Conservation (phyloP, 192 early-diverging fungal species). For the Dimargaris verticillata region DNA sequence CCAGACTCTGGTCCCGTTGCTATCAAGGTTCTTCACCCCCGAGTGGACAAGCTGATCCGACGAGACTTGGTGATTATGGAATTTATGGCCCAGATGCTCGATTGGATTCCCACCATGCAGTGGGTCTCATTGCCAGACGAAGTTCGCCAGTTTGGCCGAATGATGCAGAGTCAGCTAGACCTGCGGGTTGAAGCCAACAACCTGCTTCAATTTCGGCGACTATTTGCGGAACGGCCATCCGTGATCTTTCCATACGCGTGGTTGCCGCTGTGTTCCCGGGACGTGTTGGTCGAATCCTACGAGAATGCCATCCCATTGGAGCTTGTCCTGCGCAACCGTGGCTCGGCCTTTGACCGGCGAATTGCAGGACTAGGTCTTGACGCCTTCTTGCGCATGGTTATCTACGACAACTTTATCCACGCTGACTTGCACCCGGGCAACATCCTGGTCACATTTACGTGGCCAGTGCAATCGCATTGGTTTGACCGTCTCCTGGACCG, state of each 20-base stretch:
- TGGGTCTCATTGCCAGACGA: slow-evolving; percentile 86
- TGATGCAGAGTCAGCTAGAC: slow-evolving; percentile 88
- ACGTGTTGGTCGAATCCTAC: slow-evolving; percentile 75
- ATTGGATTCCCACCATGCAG: slow-evolving; percentile 54
- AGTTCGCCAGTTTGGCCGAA: slow-evolving; percentile 66
- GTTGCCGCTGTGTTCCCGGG: slow-evolving; percentile 32
- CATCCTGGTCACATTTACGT: slow-evolving; percentile 67
- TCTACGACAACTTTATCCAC: slow-evolving; percentile 87
- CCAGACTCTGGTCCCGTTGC: slow-evolving; percentile 54
- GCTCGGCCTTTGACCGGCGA: slow-evolving; percentile 49
- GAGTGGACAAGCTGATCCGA: slow-evolving; percentile 42
- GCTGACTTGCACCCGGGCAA: slow-evolving; percentile 92
- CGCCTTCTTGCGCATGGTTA: slow-evolving; percentile 77
- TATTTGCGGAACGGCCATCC: slow-evolving; percentile 33
- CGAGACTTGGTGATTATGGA: slow-evolving; percentile 73
- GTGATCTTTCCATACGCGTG: slow-evolving; percentile 44
- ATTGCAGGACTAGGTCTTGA: slow-evolving; percentile 71
- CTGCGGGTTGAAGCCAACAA: slow-evolving; percentile 64
- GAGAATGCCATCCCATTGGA: slow-evolving; percentile 59
- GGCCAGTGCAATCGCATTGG: slow-evolving; percentile 34
- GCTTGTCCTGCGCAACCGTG: slow-evolving; percentile 47
- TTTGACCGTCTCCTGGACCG: slow-evolving; percentile 31
- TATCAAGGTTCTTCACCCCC: slow-evolving; percentile 85
- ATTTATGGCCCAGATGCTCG: slow-evolving; percentile 43
- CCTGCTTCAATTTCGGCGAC: slow-evolving; percentile 36